Base-by-base conservation (phyloP, 2,329 filamentous ascomycete genomes). In the Colletotrichum gloeosporioides region DNA sequence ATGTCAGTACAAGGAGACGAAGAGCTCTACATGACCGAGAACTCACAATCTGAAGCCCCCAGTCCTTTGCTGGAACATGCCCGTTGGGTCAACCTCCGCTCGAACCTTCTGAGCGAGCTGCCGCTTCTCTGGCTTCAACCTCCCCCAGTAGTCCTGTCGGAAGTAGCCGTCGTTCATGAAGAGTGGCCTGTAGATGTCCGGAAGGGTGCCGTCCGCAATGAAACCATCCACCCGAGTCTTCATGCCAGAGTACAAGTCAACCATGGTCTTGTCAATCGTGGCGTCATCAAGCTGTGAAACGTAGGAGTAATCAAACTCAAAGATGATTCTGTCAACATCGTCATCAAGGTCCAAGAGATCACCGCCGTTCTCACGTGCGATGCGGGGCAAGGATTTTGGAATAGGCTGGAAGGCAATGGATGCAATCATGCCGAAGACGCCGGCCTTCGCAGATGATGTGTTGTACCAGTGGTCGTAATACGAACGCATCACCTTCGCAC, bases 291-390 rank as follows among this genome's bases (percentile, higher is more conserved):
- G 29, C 61, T 80, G 79, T 32, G 76, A 75, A 29, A 79, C 61
- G 78, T 85, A 87, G 76, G 83, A 85, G 78, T 86, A 88, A 79
- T 87, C 86, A 39, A 87, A 78, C 82, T 88, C 86, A 31, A 88
- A 76, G 55, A 88, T 82, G 75, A 88, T 82, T 31, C 84, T 82
- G 78, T 88, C 84, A 36, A 82, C 81, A 49, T 80, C 79, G 10
- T 83, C 82, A 69, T 88, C 85, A 0, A 85, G 75, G 71, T 86
- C 86, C 8, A 87, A 78, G 77, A 88, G 77, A 73, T 88, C 87
- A 13, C 80, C 81, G 18, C 85, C 83, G 32, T 81, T 82, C 1
- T 79, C 79, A 44, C 77, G 73, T 3, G 86, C 83, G 1, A 81
- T 68, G 5, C 77, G 75, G 1, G 85, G 82, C 29, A 87, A 80